These are phyloP conservation scores for Camellia granthamiana DNA, from an alignment of 148 eudicot species.

Conservation along the genomic window DNA sequence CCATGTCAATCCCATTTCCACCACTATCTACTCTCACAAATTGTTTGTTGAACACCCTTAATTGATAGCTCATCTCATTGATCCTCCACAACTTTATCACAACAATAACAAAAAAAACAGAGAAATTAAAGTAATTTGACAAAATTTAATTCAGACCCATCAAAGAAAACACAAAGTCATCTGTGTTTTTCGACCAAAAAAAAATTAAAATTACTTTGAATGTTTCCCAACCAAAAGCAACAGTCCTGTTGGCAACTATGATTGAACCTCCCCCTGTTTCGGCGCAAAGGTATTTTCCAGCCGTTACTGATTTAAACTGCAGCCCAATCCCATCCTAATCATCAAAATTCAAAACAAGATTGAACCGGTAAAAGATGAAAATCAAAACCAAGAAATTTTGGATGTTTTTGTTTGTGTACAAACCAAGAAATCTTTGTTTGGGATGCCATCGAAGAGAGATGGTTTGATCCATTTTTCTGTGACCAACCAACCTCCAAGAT, in stretches of 20 bases:
- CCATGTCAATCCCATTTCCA: conserved; percentile 28
- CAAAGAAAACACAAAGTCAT: too few relatives aligned
- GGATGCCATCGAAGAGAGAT: conserved; percentile 63
- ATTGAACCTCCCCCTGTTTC: conserved; percentile 57
- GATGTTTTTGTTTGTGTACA: not conserved
- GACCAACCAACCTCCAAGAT: conserved; percentile 76
- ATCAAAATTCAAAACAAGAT: not conserved
- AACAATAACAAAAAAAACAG: not conserved
- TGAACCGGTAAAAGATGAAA: not conserved
- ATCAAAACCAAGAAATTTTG: not conserved
- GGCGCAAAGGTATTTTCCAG: conserved; percentile 49
- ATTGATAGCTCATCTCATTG: conserved; percentile 49
- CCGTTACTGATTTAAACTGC: conserved; percentile 52
- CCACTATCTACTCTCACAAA: conserved; percentile 40
- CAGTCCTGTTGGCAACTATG: conserved; percentile 51
- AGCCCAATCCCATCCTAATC: conserved; percentile 66
- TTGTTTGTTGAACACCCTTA: conserved; percentile 62
- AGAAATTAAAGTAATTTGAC: not conserved
- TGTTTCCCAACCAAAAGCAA: conserved; percentile 77
- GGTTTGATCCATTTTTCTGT: conserved; percentile 80
- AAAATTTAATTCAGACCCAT: not conserved
- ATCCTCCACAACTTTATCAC: conserved; percentile 69
- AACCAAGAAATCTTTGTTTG: conserved; percentile 64
- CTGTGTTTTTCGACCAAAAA: too few relatives aligned
- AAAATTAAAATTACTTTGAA: conserved; percentile 35